A percentile compares a stretch with the other conserved stretches of the same genome.
Conservation (phyloP, 495 filamentous ascomycete genomes). For the Talaromyces adpressus region DNA sequence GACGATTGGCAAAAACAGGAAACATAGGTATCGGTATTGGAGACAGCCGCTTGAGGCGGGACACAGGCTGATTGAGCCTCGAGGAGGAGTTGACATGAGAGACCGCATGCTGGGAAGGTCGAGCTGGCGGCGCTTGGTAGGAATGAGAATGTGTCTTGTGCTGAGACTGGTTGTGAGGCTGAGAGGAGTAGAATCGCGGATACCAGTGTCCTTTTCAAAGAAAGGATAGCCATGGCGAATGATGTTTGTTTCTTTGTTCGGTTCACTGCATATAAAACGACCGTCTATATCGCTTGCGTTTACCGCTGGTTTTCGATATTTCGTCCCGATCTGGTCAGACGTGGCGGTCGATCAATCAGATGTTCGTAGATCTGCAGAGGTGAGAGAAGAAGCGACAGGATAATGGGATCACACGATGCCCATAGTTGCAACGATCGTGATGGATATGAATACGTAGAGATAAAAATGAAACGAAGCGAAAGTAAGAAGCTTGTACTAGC, state of each 20-base stretch:
- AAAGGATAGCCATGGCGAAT: background rate
- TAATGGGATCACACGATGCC: constrained; percentile 3
- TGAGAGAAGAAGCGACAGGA: background rate
- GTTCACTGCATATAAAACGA: background rate
- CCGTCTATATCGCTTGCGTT: background rate
- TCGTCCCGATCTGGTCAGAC: background rate
- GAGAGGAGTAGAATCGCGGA: background rate
- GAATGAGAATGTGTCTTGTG: constrained; percentile 4
- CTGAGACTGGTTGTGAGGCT: constrained; percentile 1
- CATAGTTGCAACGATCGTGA: constrained; percentile 2
- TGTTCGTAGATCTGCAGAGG: background rate
- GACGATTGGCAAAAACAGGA: constrained; percentile 51
- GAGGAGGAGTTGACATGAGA: constrained; percentile 35
- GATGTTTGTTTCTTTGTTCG: background rate
- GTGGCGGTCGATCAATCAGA: background rate
- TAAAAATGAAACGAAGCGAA: background rate
- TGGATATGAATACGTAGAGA: background rate
- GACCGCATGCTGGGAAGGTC: constrained; percentile 43
- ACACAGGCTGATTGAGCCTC: constrained; percentile 40
- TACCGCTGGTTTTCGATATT: background rate
- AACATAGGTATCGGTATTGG: constrained; percentile 31
- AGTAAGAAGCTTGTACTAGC: background rate
- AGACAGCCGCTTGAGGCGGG: constrained; percentile 25
- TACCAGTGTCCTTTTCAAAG: background rate
- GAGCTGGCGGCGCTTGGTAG: constrained; percentile 28